Base-by-base conservation (phyloP, 2,329 filamentous ascomycete species). In the Diaporthe caulivora region DNA sequence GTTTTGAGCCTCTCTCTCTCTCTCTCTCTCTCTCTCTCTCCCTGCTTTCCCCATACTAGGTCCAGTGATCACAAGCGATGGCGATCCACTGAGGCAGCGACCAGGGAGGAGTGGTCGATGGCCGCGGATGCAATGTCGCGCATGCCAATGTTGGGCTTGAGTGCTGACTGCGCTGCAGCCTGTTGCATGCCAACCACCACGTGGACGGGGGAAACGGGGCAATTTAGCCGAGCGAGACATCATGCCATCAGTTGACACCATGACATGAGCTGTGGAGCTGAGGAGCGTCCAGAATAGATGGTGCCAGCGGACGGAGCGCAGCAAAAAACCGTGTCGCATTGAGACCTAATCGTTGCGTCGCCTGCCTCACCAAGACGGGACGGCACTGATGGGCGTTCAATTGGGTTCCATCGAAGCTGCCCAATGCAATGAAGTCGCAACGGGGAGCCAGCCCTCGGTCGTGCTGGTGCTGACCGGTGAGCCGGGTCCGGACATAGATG, bases 191-290 rank as follows among this genome's bases (percentile, higher is more conserved):
- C 62, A 67, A 67, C 62, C 62, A 67, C 47, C 62, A 67, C 62
- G 62, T 67, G 62, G 62, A 53, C 62, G 47, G 62, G 62, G 60
- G 21, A 31, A 67, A 31, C 21, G 62, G 62, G 62, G 57, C 62
- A 67, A 67, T 67, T 67, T 67, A 67, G 62, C 62, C 62, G 62
- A 67, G 62, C 62, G 62, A 67, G 62, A 67, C 62, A 67, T 67
- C 62, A 53, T 67, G 62, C 40, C 62, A 67, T 53, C 62, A n/a
- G 47, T 67, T 53, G 24, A 55, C 29, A 55, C 17, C 17, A 53
- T 29, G 44, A 53, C 34, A 40, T 26, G 44, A 53, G 47, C 62
- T 51, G 62, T 67, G 62, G 44, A 67, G 62, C 26, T 62, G 60
- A 65, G 17, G 51, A 24, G 29, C 54, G 47, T n/a, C 29, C 44